These are phyloP conservation scores for Globisporangium parvum DNA, from an alignment of 352 stramenopile species.

Conservation along the genomic window DNA sequence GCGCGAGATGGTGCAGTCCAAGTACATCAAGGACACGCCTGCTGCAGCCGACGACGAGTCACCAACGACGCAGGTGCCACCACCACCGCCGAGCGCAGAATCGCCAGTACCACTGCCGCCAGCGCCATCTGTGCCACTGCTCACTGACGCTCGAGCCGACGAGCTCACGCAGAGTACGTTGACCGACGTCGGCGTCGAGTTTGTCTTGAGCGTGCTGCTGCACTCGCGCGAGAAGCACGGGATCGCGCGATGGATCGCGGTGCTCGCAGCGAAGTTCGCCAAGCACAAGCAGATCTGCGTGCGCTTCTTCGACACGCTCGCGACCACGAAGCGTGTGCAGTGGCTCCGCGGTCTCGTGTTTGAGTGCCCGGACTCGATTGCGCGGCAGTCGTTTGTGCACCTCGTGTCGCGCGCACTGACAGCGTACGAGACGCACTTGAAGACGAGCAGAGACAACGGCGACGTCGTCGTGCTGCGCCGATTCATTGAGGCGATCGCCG, in stretches of 20 bases:
- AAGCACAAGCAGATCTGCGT: constrained; percentile 62
- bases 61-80: neutral
- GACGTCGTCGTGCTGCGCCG: constrained; percentile 14
- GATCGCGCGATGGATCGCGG: constrained; percentile 75
- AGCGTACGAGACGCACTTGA: constrained; percentile 56
- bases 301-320: constrained; percentile 59
- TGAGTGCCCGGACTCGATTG: constrained; percentile 81
- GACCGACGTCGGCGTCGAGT: constrained; percentile 78
- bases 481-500: constrained; percentile 47
- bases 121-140: constrained; percentile 19
- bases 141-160: constrained; percentile 22
- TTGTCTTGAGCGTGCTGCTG: constrained; percentile 85
- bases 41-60: neutral
- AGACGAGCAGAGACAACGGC: constrained; percentile 8
- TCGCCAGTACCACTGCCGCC: constrained; percentile 2
- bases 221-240: constrained; percentile 86
- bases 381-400: constrained; percentile 83
- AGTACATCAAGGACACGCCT: constrained; percentile 58
- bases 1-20: constrained; percentile 80
- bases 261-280: constrained; percentile 69
- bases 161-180: constrained; percentile 63
- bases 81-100: constrained; percentile 7
- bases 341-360: constrained; percentile 74
- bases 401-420: constrained; percentile 68
- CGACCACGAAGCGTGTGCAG: constrained; percentile 41